Percentiles rank a stretch among this genome's conserved stretches.
Conservation (phyloP, 768 basidiomycete species). For the Leccinum variicolor region DNA sequence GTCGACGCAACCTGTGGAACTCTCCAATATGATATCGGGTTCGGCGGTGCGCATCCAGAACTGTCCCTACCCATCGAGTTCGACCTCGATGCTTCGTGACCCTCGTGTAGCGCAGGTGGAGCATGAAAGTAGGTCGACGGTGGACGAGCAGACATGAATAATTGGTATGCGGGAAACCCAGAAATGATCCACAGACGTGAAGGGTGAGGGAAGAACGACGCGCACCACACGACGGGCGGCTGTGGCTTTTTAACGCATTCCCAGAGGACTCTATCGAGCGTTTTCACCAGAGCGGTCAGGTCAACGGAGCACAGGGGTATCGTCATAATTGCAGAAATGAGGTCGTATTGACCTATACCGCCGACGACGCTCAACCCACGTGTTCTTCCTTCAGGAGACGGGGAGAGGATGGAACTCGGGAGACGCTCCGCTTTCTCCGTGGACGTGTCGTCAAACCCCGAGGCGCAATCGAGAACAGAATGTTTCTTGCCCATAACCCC, state of each 20-base stretch:
- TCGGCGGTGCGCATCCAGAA: no score
- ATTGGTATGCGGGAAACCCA: not conserved
- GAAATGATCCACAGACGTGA: not conserved
- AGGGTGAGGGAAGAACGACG: not conserved
- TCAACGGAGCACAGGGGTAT: not conserved
- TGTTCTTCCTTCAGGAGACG: not conserved
- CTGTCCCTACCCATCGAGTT: no score
- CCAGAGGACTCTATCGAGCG: not conserved
- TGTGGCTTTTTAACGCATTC: constrained; percentile 8
- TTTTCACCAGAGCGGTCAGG: no score
- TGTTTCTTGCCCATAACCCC: no score
- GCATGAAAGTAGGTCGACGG: not conserved
- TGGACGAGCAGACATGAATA: constrained; percentile 6
- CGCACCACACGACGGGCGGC: not conserved
- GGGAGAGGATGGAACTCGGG: constrained; percentile 6
- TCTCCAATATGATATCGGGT: no score
- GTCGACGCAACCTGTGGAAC: no score
- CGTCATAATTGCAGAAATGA: not conserved
- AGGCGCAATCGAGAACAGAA: no score
- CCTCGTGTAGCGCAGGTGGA: no score
- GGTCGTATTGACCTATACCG: not conserved
- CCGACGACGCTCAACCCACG: constrained; percentile 4
- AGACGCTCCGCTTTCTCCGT: not conserved
- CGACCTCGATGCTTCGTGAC: no score
- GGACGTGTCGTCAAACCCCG: not conserved